Evolutionary conservation across 1,139 yeast species (phyloP), one percentile per base, ranked within the genome.

Genomic region (Lodderomyces orthopsilosis): DNA sequence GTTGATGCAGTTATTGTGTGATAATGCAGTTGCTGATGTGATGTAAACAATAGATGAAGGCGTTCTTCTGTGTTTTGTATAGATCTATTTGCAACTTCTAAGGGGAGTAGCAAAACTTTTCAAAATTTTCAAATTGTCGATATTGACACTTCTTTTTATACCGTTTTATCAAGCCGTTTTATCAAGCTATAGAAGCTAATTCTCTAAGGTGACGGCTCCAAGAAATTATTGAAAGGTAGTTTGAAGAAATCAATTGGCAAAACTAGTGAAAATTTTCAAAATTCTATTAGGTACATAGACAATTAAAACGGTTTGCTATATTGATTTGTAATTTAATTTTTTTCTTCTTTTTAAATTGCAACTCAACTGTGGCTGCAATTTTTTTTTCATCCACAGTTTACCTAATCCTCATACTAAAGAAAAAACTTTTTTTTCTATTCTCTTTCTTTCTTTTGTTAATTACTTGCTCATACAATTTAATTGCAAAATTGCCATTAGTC

Each of bases 331-430:
- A 27, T 27, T 27, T 27, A n/a, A 6, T 30, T 15, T 6, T 6
- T 30, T 30, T 14, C 8, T 15, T 30, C 15, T 30, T 15, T 30
- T 26, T 26, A 28, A 28, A 28, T 28, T 28, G 32, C 32, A 28
- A 28, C 28, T 27, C 32, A 30, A 19, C 19, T 30, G 34, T 30
- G 34, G 34, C 34, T 30, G 34, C 34, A 30, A 30, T 30, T 30
- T 30, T 8, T 14, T 15, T 30, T 9, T 13, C 32, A 13, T 26
- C 28, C 28, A 26, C 28, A 26, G 28, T 26, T 26, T 26, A 9
- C 28, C 5, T n/a, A n/a, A n/a, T n/a, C n/a, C n/a, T n/a, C n/a
- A n/a, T n/a, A n/a, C n/a, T n/a, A n/a, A n/a, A n/a, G n/a, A n/a
- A n/a, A n/a, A n/a, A n/a, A n/a, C n/a, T n/a, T n/a, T n/a, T 6